phyloP scores from a whole-genome alignment of 257 asterid species.

The Solanum piurae region DNA sequence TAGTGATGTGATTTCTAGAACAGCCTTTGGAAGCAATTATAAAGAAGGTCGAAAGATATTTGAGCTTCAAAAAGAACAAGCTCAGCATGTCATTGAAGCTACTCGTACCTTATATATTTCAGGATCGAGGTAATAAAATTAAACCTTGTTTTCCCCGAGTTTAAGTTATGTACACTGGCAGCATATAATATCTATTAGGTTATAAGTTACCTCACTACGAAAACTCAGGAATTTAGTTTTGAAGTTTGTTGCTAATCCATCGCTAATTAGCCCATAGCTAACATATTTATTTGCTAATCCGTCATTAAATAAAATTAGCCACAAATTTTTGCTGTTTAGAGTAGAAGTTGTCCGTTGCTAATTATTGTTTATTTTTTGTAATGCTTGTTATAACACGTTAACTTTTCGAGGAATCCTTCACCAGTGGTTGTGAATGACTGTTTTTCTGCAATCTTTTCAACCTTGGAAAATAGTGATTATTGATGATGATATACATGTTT shows the following conservation, averaged over 20 bases:
- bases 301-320: background rate
- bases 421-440: too few relatives aligned
- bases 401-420: too few relatives aligned
- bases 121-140: conserved; percentile 25
- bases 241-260: background rate
- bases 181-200: background rate
- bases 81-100: conserved; percentile 6
- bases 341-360: background rate
- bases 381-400: background rate
- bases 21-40: conserved; percentile 45
- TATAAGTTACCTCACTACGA: background rate
- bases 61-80: conserved; percentile 32
- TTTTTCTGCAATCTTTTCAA: too few relatives aligned
- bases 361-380: background rate
- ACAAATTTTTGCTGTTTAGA: background rate
- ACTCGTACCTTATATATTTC: conserved; percentile 18
- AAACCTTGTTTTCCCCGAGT: background rate
- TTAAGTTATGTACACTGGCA: background rate
- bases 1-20: conserved; percentile 31
- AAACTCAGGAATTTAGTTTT: background rate
- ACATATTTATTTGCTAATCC: background rate
- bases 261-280: background rate
- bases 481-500: background rate
- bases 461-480: background rate
- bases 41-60: conserved; percentile 44